Base-by-base conservation (phyloP, 257 asterid genomes). In the Ehretia macrophylla region DNA sequence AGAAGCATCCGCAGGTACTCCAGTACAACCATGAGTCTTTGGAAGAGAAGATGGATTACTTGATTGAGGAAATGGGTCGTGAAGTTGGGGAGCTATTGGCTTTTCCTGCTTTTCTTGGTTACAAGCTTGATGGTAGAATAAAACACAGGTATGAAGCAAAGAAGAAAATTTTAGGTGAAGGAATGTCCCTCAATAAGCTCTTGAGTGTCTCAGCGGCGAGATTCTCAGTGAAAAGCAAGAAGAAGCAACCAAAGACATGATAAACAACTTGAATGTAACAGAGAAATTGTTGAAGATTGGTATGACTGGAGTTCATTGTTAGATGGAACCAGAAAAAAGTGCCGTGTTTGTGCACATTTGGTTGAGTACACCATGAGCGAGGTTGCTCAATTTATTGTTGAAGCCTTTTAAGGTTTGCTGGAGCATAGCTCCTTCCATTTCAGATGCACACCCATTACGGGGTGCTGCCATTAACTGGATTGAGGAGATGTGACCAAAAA, bases 101-200 rank as follows among this genome's bases (percentile, higher is more conserved):
- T 21, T 90, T 90, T 63, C 96, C 97, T 51, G 95, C 95, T 17
- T 90, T 84, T 75, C 96, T 90, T 17, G 97, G 97, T 37, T 90
- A 90, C 68, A 85, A 85, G 76, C 90, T 90, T 40, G 93, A 90
- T 48, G 82, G 80, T 14, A 81, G 93, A 59, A 90, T 90, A 21
- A 90, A 85, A 71, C 97, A 84, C 57, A 83, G 96, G 72, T 90
- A 73, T 50, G 97, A 87, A 74, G 85, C 67, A 19, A 83, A 57
- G 71, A 81, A 68, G 64, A 73, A 83, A 69, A 72, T 71, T 55
- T 56, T 78, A 22, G 96, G 95, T 8, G 93, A 85, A 69, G 88
- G 89, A 53, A 68, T 90, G 93, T 90, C 96, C 5, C 82, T 90
- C 45, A 87, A 87, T 76, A 90, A 90, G 82, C 83, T 90, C 11